Evolutionary conservation across 495 filamentous ascomycete genomes (phyloP).

Genomic region (Tuber umbilicatum): DNA sequence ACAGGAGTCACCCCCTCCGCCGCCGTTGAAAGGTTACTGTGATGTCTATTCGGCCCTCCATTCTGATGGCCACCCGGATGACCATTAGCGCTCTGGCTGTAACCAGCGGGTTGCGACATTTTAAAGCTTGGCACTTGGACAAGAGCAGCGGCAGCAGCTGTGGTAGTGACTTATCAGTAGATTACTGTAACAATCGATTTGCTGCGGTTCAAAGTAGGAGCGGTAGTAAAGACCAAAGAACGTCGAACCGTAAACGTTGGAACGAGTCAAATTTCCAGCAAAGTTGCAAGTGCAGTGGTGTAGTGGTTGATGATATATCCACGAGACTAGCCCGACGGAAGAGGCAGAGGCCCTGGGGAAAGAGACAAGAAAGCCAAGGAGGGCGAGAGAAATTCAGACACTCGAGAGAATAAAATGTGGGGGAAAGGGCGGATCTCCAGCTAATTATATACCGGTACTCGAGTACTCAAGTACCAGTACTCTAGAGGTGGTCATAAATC

Average conservation of each 20-base stretch:
- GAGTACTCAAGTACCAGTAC: background rate
- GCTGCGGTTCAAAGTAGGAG: background rate
- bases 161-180: background rate
- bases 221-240: background rate
- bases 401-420: background rate
- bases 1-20: background rate
- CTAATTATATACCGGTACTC: background rate
- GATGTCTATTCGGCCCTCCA: background rate
- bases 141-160: background rate
- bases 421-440: background rate
- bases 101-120: background rate
- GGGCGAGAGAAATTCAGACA: background rate
- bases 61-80: background rate
- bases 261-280: background rate
- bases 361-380: background rate
- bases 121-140: background rate
- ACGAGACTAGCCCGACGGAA: background rate
- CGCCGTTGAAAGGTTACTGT: background rate
- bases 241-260: background rate
- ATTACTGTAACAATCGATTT: background rate
- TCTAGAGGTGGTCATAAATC: background rate
- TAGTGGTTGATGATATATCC: background rate
- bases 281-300: background rate
- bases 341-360: background rate
- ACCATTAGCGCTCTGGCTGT: background rate